Evolutionary conservation across 1,139 yeast species (phyloP).

Genomic region (Lodderomyces margitis): DNA sequence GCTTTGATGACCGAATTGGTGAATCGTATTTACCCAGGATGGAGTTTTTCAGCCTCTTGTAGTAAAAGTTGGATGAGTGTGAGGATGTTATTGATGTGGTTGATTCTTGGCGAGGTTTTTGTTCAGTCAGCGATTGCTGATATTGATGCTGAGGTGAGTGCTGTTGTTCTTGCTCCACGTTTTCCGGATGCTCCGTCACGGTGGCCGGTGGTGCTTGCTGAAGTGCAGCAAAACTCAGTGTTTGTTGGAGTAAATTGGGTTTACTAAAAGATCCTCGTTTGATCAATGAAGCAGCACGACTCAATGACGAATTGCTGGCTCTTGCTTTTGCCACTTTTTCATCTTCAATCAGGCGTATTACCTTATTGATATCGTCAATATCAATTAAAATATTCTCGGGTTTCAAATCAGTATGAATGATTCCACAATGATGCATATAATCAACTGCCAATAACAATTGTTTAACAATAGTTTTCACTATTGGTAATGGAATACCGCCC

Average conservation of each 20-base stretch:
- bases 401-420: conserved; percentile 45
- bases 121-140: conserved; percentile 6
- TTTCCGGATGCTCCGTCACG: neutral
- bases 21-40: conserved; percentile 19
- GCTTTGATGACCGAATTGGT: conserved; percentile 33
- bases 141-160: conserved; percentile 5
- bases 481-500: conserved; percentile 37
- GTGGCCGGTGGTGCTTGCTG: conserved; percentile 6
- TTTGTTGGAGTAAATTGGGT: conserved; percentile 4
- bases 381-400: conserved; percentile 45
- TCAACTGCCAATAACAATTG: conserved; percentile 40
- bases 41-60: conserved; percentile 27
- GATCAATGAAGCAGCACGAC: conserved; percentile 10
- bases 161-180: neutral
- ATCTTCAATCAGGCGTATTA: conserved; percentile 33
- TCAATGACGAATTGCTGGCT: conserved; percentile 7
- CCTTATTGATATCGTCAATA: conserved; percentile 36
- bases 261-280: conserved; percentile 6
- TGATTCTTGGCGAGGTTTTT: conserved; percentile 7
- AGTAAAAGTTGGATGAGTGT: conserved; percentile 13
- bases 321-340: conserved; percentile 24
- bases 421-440: conserved; percentile 43
- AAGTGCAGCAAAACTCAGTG: conserved; percentile 1
- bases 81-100: conserved; percentile 12
- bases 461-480: conserved; percentile 37